Percentiles rank a stretch among this genome's conserved stretches.
Evolutionary conservation across 202 grass and related monocot species (phyloP).

Genomic region (Eragrostis tef): DNA sequence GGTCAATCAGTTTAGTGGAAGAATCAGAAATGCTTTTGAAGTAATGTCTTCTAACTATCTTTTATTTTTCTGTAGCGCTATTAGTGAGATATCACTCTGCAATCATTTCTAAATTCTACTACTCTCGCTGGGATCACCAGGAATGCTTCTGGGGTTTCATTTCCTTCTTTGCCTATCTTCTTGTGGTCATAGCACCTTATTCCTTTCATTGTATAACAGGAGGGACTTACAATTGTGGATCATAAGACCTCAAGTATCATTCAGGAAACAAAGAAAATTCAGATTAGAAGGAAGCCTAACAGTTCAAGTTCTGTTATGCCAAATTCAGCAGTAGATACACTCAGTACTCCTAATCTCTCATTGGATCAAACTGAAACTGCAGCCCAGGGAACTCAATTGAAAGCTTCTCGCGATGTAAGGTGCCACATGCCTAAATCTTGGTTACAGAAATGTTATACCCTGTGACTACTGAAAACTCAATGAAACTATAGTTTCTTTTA

Average conservation of each 20-base stretch:
- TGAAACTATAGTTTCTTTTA: background rate
- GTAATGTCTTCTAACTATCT: conserved; percentile 42
- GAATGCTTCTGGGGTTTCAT: background rate
- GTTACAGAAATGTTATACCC: background rate
- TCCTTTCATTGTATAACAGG: conserved; percentile 42
- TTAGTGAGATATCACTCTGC: background rate
- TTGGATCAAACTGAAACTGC: conserved; percentile 38
- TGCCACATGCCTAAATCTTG: conserved; percentile 58
- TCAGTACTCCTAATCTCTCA: conserved; percentile 42
- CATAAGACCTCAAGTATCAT: conserved; percentile 62
- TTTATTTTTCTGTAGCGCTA: background rate
- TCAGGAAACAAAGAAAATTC: conserved; percentile 68
- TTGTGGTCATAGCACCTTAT: background rate
- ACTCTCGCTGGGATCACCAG: background rate
- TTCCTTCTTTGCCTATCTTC: background rate
- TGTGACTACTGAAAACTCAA: background rate
- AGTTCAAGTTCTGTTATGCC: conserved; percentile 26
- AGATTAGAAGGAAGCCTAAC: conserved; percentile 58
- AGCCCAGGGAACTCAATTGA: conserved; percentile 50
- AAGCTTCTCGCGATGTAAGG: conserved; percentile 84
- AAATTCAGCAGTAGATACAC: conserved; percentile 35
- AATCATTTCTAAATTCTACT: background rate
- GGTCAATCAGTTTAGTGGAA: conserved; percentile 66
- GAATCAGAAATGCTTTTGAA: conserved; percentile 62
- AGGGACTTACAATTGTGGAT: conserved; percentile 58